These are phyloP conservation scores for Syncephalis plumigaleata DNA, from an alignment of 371 early-diverging fungal species.

Conservation along the genomic window DNA sequence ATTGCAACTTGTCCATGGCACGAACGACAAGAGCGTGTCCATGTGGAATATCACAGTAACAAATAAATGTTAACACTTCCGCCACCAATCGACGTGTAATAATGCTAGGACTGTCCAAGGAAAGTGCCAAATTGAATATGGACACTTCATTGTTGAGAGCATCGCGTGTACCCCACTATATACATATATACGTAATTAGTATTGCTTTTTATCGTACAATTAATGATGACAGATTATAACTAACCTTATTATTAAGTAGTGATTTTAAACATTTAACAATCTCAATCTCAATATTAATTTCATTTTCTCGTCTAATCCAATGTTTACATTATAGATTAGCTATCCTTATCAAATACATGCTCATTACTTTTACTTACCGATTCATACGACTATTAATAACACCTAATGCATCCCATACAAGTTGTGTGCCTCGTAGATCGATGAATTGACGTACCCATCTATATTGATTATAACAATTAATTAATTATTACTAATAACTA, in stretches of 20 bases:
- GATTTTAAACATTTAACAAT: conserved; percentile 66
- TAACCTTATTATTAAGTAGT: conserved; percentile 45
- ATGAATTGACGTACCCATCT: conserved; percentile 41
- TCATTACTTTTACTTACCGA: not conserved
- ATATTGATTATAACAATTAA: not conserved
- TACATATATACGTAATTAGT: conserved; percentile 1
- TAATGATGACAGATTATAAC: conserved; percentile 4
- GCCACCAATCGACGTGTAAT: conserved; percentile 61
- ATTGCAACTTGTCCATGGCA: conserved; percentile 26
- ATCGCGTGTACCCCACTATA: conserved; percentile 64
- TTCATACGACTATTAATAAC: conserved; percentile 2
- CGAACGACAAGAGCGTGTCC: conserved; percentile 17
- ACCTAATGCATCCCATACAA: conserved; percentile 34
- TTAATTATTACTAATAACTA: too few relatives aligned
- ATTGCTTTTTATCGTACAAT: not conserved
- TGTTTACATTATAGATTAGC: too few relatives aligned
- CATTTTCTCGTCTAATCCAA: conserved; percentile 39
- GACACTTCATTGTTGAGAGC: conserved; percentile 52
- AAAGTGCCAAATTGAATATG: conserved; percentile 50
- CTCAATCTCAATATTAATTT: conserved; percentile 61
- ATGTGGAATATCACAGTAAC: conserved; percentile 37
- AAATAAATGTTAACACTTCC: conserved; percentile 66
- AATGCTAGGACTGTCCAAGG: conserved; percentile 58
- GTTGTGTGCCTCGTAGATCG: conserved; percentile 44
- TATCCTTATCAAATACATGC: too few relatives aligned